Conservation (phyloP, 1,284 basidiomycete genomes). For the Marasmius sp. region DNA sequence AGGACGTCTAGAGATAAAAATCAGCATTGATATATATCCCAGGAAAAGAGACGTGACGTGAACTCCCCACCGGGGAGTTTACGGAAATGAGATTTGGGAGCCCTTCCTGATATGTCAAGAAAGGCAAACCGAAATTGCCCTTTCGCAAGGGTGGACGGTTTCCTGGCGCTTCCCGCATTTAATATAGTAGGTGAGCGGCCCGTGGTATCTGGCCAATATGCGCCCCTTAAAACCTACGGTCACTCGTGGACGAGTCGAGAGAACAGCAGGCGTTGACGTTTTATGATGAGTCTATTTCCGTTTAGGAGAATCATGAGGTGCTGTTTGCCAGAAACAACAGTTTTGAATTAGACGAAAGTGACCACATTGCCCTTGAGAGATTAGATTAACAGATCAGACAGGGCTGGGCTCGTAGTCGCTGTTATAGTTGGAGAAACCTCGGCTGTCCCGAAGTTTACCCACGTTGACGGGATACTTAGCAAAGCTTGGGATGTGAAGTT, state of each 20-base stretch:
- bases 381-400: too few relatives aligned
- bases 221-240: conserved; percentile 5
- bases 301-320: conserved; percentile 6
- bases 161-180: not conserved
- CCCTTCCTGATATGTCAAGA: conserved; percentile 13
- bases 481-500: too few relatives aligned
- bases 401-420: too few relatives aligned
- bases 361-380: too few relatives aligned
- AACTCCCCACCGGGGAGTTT: conserved; percentile 13
- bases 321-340: not conserved
- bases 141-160: not conserved
- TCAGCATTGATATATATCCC: conserved; percentile 8
- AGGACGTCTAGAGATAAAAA: not conserved
- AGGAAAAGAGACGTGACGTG: conserved; percentile 2
- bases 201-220: not conserved
- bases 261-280: not conserved
- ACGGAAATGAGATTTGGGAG: conserved; percentile 13
- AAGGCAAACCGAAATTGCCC: not conserved
- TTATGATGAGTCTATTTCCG: conserved; percentile 3
- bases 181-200: not conserved
- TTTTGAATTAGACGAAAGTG: too few relatives aligned
- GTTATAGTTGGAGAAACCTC: too few relatives aligned
- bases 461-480: too few relatives aligned
- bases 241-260: not conserved
- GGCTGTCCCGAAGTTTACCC: too few relatives aligned